Evolutionary conservation across 345 rosid species (phyloP).

Genomic region (Sonneratia caseolaris): DNA sequence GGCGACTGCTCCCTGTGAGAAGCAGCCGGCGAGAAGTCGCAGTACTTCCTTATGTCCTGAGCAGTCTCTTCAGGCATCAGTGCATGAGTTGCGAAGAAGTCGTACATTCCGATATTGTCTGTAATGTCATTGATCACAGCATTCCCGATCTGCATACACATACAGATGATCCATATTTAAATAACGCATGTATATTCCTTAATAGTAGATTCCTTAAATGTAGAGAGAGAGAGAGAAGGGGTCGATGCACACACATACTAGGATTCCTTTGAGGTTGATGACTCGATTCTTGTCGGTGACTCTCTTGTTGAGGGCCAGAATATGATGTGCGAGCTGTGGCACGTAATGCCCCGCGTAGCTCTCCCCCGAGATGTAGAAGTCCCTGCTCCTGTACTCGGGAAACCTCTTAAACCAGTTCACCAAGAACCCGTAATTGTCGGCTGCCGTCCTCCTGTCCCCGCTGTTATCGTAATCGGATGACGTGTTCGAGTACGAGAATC

Average conservation of each 20-base stretch:
- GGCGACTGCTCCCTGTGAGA: constrained; percentile 9
- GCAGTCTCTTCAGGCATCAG: constrained; percentile 38
- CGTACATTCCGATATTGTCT: constrained; percentile 57
- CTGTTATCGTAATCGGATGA: constrained; percentile 35
- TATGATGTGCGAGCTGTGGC: constrained; percentile 64
- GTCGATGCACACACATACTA: constrained; percentile 16
- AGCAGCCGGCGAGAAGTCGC: constrained; percentile 40
- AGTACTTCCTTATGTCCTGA: constrained; percentile 19
- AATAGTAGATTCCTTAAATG: too few species aligned
- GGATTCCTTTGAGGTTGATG: constrained; percentile 75
- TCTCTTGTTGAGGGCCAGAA: constrained; percentile 39
- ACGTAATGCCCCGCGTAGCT: constrained; percentile 88
- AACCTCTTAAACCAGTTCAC: constrained; percentile 74
- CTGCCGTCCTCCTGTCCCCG: constrained; percentile 57
- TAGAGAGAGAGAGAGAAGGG: not conserved
- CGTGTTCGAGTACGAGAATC: constrained; percentile 83
- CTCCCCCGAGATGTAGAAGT: constrained; percentile 69
- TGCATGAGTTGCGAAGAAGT: constrained; percentile 54
- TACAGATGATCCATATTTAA: not conserved
- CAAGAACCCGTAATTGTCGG: constrained; percentile 56
- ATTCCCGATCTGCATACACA: constrained; percentile 68
- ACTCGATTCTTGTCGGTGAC: constrained; percentile 21
- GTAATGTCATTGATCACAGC: constrained; percentile 69
- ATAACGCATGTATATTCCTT: too few species aligned
- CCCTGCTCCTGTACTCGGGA: constrained; percentile 63